These are phyloP conservation scores for Myriosclerotinia scirpicola DNA, from an alignment of 2,329 filamentous ascomycete species.

Conservation along the genomic window DNA sequence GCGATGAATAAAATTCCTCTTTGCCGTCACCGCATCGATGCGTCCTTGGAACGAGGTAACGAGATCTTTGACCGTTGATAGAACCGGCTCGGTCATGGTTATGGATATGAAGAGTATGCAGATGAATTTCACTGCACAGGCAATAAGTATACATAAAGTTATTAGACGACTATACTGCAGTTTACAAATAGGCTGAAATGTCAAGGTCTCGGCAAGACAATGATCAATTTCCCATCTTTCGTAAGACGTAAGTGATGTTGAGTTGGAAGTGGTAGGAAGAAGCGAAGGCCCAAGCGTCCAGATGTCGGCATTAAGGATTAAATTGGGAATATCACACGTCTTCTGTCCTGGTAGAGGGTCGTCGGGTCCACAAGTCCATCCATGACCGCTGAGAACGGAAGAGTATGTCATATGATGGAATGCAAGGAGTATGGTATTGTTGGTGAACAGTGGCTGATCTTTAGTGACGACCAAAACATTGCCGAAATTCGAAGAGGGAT, in stretches of 20 bases:
- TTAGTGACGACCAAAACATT: conserved; percentile 33
- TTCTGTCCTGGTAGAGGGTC: conserved; percentile 28
- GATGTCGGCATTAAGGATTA: conserved; percentile 26
- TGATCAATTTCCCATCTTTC: conserved; percentile 32
- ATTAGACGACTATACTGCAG: conserved; percentile 29
- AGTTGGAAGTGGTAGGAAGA: neutral
- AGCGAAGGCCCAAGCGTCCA: conserved; percentile 29
- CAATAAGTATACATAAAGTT: neutral
- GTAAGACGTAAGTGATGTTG: conserved; percentile 11
- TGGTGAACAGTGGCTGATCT: conserved; percentile 23
- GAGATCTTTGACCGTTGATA: conserved; percentile 43
- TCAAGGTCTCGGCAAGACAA: conserved; percentile 28
- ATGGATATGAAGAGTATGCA: conserved; percentile 18
- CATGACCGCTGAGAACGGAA: conserved; percentile 31
- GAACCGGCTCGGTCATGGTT: conserved; percentile 30
- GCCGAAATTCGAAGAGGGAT: conserved; percentile 24
- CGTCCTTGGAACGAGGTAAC: conserved; percentile 42
- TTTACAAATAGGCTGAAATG: conserved; percentile 27
- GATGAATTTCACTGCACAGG: conserved; percentile 6
- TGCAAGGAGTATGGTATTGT: conserved; percentile 27
- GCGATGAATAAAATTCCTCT: conserved; percentile 34
- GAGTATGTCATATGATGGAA: conserved; percentile 30
- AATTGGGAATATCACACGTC: conserved; percentile 28
- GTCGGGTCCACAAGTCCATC: conserved; percentile 32
- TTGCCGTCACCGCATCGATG: conserved; percentile 39